Evolutionary conservation across 768 basidiomycete species (phyloP).

Genomic region (Lactarius quietus): DNA sequence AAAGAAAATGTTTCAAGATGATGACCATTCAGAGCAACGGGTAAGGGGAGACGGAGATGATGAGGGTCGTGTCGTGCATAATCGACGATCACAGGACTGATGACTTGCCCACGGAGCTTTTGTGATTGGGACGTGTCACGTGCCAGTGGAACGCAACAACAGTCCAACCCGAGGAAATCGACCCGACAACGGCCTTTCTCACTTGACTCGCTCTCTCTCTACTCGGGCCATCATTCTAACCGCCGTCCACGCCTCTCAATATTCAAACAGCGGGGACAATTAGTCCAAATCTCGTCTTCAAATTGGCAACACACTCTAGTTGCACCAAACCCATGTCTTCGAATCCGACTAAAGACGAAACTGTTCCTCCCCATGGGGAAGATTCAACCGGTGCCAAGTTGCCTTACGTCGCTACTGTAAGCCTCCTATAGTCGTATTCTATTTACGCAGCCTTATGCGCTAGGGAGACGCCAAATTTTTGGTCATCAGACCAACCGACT

Average conservation of each 20-base stretch:
- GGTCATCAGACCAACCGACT: slow-evolving; percentile 57
- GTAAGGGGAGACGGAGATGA: slow-evolving; percentile 2
- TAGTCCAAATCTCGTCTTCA: not conserved
- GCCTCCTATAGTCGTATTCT: not conserved
- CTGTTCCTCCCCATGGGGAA: slow-evolving; percentile 12
- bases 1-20: not conserved
- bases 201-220: not conserved
- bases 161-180: not conserved
- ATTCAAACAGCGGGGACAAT: not conserved
- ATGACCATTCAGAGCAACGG: not conserved
- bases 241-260: not conserved
- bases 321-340: slow-evolving; percentile 9
- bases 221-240: not conserved
- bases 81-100: not conserved
- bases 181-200: not conserved
- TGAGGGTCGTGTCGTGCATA: slow-evolving; percentile 8
- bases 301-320: not conserved
- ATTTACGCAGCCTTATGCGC: slow-evolving; percentile 6
- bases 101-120: not conserved
- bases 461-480: slow-evolving; percentile 66
- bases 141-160: not conserved
- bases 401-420: slow-evolving; percentile 25
- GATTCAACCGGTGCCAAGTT: not conserved
- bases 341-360: slow-evolving; percentile 2
- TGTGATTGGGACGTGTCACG: not conserved